Evolutionary conservation across 768 basidiomycete genomes (phyloP).

Genomic region (Boletus huronensis): DNA sequence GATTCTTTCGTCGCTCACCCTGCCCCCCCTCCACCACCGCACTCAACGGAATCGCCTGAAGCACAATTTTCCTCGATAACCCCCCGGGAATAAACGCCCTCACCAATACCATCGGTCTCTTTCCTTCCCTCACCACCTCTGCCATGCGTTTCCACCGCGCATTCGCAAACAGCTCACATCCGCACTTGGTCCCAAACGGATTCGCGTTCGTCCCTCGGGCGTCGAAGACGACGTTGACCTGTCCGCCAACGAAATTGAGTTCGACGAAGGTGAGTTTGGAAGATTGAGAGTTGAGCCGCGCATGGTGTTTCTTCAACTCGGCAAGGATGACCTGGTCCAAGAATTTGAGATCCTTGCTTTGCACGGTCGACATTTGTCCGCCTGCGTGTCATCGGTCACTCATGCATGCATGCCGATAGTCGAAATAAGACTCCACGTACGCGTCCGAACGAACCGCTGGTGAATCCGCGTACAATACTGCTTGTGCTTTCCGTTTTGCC

Average conservation of each 20-base stretch:
- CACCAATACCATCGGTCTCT: conserved; percentile 20
- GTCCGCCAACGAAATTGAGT: conserved; percentile 19
- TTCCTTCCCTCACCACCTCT: conserved; percentile 12
- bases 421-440: conserved; percentile 7
- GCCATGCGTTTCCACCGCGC: conserved; percentile 25
- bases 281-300: conserved; percentile 6
- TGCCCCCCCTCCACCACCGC: conserved; percentile 5
- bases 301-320: conserved; percentile 21
- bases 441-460: conserved; percentile 14
- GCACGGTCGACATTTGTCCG: conserved; percentile 24
- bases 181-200: conserved; percentile 26
- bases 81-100: conserved; percentile 29
- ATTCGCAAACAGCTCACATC: conserved; percentile 22
- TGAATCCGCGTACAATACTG: conserved; percentile 23
- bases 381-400: conserved; percentile 7
- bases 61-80: conserved; percentile 25
- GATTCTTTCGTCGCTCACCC: neutral
- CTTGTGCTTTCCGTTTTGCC: conserved; percentile 28
- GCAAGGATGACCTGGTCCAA: conserved; percentile 25
- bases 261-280: conserved; percentile 26
- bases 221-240: conserved; percentile 11
- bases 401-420: neutral
- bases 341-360: conserved; percentile 26
- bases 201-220: conserved; percentile 17
- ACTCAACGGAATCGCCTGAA: conserved; percentile 25